Evolutionary conservation across 192 early-diverging fungal species (phyloP), one percentile per base, ranked within the genome.

Genomic region (Coemansia sp.): DNA sequence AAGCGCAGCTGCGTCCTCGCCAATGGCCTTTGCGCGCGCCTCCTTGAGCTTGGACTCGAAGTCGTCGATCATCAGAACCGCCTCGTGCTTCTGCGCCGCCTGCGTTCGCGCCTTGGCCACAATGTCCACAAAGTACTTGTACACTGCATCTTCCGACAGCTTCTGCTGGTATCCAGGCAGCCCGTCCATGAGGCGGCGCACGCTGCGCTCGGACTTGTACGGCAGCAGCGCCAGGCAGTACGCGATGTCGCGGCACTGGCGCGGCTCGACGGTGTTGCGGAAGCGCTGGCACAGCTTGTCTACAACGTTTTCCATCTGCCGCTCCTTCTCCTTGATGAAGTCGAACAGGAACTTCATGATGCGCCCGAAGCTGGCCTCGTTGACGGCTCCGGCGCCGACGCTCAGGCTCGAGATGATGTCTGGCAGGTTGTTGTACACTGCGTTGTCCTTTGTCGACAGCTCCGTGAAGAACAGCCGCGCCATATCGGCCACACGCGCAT

Each of bases 341-440:
- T 92, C 91, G 69, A 99, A 94, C 26, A 99, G 71, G 81, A 94
- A 98, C 70, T 92, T 89, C 93, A 99, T 97, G 52, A 99, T 95
- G 48, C 85, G 88, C 23, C 78, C 84, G 82, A 96, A 98, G 35
- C 83, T 82, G 31, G 90, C 88, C 74, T 99, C 96, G 48, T 87
- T 81, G 25, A 98, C 87, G 7, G 88, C 86, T 61, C 70, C 74
- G 7, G 84, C 67, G 48, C 84, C 86, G 30, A 81, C 78, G 16
- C 91, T 93, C 62, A 99, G 79, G 64, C 94, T 97, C 67, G 90
- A 92, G 70, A 98, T 96, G 40, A 98, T 98, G 79, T 99, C 97
- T 1, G 95, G 94, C 70, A 99, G 82, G 74, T 99, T 99, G 79
- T 99, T 99, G 85, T 99, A 99, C 21, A 99, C 89, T 10, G 96